Conservation (phyloP, 179 eudicot genomes). For the Beta lomatogona region DNA sequence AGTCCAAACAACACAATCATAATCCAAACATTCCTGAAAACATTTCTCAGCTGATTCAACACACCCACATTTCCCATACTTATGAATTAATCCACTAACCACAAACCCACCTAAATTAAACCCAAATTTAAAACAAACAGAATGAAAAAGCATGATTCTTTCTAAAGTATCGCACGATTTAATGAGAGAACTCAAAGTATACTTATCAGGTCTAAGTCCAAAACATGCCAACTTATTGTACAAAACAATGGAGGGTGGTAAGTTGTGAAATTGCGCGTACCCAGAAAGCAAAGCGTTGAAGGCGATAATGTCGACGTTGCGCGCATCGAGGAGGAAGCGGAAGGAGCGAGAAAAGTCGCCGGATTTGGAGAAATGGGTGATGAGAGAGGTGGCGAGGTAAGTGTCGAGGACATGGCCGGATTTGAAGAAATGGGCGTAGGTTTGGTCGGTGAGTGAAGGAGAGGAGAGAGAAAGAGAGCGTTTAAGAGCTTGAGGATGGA, state of each 20-base stretch:
- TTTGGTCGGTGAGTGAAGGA: conserved; percentile 41
- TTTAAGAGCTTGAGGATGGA: conserved; percentile 51
- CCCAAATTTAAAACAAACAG: conserved; percentile 43
- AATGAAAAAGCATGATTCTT: conserved; percentile 38
- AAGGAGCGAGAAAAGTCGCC: conserved; percentile 40
- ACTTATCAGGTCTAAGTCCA: conserved; percentile 40
- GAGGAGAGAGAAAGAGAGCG: conserved; percentile 33
- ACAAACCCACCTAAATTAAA: conserved; percentile 40
- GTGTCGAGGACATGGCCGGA: conserved; percentile 42
- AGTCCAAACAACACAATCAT: conserved; percentile 61
- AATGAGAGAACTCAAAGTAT: conserved; percentile 42
- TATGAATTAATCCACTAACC: conserved; percentile 57
- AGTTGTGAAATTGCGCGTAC: conserved; percentile 39
- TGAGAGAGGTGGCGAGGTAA: conserved; percentile 39
- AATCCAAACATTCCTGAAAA: conserved; percentile 49
- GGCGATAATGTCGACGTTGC: conserved; percentile 27
- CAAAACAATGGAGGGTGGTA: conserved; percentile 26
- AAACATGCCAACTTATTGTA: conserved; percentile 21
- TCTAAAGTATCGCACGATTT: conserved; percentile 34
- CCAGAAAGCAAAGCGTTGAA: conserved; percentile 46
- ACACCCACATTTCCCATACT: conserved; percentile 49
- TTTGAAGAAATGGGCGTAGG: conserved; percentile 39
- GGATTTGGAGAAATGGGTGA: conserved; percentile 43
- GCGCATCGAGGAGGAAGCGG: conserved; percentile 35
- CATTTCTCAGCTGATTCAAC: conserved; percentile 48